These are phyloP conservation scores for Serendipita vermifera DNA, from an alignment of 768 basidiomycete genomes.

Conservation along the genomic window DNA sequence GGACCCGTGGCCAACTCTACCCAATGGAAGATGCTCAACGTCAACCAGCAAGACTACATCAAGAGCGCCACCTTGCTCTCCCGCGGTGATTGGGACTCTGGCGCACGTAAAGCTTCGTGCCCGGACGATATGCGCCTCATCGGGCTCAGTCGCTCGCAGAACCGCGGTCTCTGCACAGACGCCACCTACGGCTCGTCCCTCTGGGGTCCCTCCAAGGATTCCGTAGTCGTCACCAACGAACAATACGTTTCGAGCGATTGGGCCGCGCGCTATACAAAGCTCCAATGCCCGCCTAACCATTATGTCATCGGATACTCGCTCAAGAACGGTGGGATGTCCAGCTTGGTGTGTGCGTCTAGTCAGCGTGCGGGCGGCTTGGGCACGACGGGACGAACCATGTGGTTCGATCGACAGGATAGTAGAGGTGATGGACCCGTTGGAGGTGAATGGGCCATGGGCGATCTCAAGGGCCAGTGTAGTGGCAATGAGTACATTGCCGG, in stretches of 20 bases:
- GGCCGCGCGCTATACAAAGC: slow-evolving; percentile 9
- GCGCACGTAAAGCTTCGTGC: slow-evolving; percentile 9
- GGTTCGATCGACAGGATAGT: slow-evolving; percentile 10
- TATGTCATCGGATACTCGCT: slow-evolving; percentile 9
- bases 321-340: not conserved
- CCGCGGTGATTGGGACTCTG: slow-evolving; percentile 9
- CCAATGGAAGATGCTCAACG: slow-evolving; percentile 9
- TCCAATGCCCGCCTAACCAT: slow-evolving; percentile 2
- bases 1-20: not conserved
- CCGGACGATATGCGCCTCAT: slow-evolving; percentile 9
- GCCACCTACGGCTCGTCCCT: not conserved
- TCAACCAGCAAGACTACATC: slow-evolving; percentile 10
- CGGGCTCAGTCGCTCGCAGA: not conserved
- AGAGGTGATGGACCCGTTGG: slow-evolving; percentile 1
- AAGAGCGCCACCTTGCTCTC: slow-evolving; percentile 4
- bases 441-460: slow-evolving; percentile 3
- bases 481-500: slow-evolving; percentile 12
- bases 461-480: slow-evolving; percentile 11
- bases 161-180: slow-evolving; percentile 12
- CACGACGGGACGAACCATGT: slow-evolving; percentile 4
- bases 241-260: slow-evolving; percentile 11
- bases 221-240: slow-evolving; percentile 8
- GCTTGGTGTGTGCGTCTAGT: not conserved
- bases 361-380: not conserved
- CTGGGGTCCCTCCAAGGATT: not conserved